These are phyloP conservation scores for Boletus bicolor DNA, from an alignment of 768 basidiomycete genomes.

Conservation along the genomic window DNA sequence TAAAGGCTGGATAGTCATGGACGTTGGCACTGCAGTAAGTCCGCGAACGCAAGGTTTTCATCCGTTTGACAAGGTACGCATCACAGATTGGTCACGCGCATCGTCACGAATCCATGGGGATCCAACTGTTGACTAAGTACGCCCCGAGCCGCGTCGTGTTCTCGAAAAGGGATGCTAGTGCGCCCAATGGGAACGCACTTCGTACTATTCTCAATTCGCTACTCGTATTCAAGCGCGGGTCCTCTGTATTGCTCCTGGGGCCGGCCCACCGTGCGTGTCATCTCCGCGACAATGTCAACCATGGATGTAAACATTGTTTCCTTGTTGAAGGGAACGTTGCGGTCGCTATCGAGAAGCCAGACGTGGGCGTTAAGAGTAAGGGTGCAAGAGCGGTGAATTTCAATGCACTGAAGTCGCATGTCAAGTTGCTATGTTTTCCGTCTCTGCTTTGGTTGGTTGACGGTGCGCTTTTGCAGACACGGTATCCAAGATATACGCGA, in stretches of 20 bases:
- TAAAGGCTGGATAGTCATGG: constrained; percentile 45
- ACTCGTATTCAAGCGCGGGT: constrained; percentile 26
- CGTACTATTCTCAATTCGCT: neutral
- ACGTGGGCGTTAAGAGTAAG: neutral
- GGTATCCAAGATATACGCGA: constrained; percentile 44
- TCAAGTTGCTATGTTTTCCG: constrained; percentile 32
- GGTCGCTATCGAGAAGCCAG: neutral
- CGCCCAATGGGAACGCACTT: too few relatives aligned
- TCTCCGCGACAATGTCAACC: constrained; percentile 37
- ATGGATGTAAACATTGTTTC: constrained; percentile 55
- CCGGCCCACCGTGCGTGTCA: constrained; percentile 20
- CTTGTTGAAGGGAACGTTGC: neutral
- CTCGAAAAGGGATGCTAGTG: neutral
- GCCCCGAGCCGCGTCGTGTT: neutral
- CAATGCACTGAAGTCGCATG: constrained; percentile 59
- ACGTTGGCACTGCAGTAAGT: constrained; percentile 45
- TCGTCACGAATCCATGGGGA: constrained; percentile 55
- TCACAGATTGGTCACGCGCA: constrained; percentile 62
- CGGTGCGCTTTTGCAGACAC: constrained; percentile 41
- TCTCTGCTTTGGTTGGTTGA: constrained; percentile 4
- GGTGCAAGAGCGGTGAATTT: constrained; percentile 40
- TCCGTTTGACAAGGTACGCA: neutral
- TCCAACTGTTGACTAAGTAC: constrained; percentile 31
- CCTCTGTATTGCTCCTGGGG: constrained; percentile 16
- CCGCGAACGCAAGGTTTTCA: too few relatives aligned